These are phyloP conservation scores for Fusarium burgessii DNA, from an alignment of 2,329 filamentous ascomycete genomes.

Conservation along the genomic window DNA sequence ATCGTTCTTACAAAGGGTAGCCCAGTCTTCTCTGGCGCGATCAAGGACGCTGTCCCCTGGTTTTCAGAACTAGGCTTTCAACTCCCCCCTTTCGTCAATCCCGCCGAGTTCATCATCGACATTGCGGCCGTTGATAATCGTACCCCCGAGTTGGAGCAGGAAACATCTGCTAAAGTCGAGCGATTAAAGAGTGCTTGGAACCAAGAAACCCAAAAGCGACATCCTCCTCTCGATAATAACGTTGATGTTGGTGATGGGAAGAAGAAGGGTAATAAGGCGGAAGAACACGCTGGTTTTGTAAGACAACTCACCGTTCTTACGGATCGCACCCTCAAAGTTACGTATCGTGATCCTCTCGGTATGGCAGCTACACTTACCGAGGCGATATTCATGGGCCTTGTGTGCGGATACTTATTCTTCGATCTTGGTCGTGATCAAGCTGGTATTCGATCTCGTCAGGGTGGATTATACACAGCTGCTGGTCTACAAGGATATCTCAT, in stretches of 20 bases:
- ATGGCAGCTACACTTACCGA: constrained; percentile 78
- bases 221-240: constrained; percentile 36
- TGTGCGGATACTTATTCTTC: constrained; percentile 80
- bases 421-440: constrained; percentile 72
- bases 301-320: constrained; percentile 76
- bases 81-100: constrained; percentile 79
- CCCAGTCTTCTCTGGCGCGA: constrained; percentile 74
- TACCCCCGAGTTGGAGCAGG: constrained; percentile 72
- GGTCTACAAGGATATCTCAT: constrained; percentile 82
- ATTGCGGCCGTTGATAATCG: constrained; percentile 80
- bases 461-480: constrained; percentile 77
- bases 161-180: constrained; percentile 70
- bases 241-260: constrained; percentile 12
- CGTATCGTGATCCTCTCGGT: constrained; percentile 81
- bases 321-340: constrained; percentile 75
- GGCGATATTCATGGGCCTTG: constrained; percentile 76
- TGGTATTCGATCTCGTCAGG: constrained; percentile 79
- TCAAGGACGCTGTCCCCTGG: constrained; percentile 70
- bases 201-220: constrained; percentile 50
- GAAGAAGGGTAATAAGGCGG: constrained; percentile 36
- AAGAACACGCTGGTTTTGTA: constrained; percentile 66
- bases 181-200: constrained; percentile 71
- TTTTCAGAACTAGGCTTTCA: constrained; percentile 71
- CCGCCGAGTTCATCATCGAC: constrained; percentile 81
- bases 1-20: constrained; percentile 75